These are phyloP conservation scores for Juncus inflexus DNA, from an alignment of 176 grass and related monocot genomes.

Conservation along the genomic window DNA sequence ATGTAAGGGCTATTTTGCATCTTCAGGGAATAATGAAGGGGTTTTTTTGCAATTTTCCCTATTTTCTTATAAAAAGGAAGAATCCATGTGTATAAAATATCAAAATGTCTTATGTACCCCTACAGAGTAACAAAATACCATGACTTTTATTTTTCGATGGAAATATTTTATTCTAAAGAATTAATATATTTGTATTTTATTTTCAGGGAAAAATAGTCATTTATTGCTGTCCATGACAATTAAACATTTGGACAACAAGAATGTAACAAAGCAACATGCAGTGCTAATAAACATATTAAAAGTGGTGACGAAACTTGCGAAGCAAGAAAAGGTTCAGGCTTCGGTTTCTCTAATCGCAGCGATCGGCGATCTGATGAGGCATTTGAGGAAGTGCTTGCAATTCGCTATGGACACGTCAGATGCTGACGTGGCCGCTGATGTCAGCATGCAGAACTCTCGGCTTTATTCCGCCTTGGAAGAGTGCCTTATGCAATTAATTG, in stretches of 20 bases:
- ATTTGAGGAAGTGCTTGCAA: slow-evolving; percentile 93
- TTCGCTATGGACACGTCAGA: slow-evolving; percentile 76
- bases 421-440: slow-evolving; percentile 28
- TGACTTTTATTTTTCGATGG: neutral
- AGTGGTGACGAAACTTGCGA: slow-evolving; percentile 71
- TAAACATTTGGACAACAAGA: slow-evolving; percentile 88
- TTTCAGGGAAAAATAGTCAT: slow-evolving; percentile 73
- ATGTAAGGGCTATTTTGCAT: neutral
- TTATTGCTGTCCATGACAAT: slow-evolving; percentile 82
- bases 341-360: slow-evolving; percentile 67
- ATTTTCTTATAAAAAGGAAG: neutral
- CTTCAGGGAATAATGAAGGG: neutral
- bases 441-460: slow-evolving; percentile 43
- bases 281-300: slow-evolving; percentile 81
- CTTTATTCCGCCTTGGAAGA: slow-evolving; percentile 79
- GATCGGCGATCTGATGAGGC: slow-evolving; percentile 77
- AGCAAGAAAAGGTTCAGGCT: slow-evolving; percentile 56
- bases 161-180: slow-evolving; percentile 5
- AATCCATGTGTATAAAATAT: no score
- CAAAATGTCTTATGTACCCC: no score
- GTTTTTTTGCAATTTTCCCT: slow-evolving; percentile 5
- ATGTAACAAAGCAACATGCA: slow-evolving; percentile 55
- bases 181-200: slow-evolving; percentile 16
- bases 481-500: slow-evolving; percentile 61
- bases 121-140: no score